A percentile compares a stretch with the other conserved stretches of the same genome.
Evolutionary conservation across 169 alveolate species (phyloP).

Genomic region (Eimeria maxima): DNA sequence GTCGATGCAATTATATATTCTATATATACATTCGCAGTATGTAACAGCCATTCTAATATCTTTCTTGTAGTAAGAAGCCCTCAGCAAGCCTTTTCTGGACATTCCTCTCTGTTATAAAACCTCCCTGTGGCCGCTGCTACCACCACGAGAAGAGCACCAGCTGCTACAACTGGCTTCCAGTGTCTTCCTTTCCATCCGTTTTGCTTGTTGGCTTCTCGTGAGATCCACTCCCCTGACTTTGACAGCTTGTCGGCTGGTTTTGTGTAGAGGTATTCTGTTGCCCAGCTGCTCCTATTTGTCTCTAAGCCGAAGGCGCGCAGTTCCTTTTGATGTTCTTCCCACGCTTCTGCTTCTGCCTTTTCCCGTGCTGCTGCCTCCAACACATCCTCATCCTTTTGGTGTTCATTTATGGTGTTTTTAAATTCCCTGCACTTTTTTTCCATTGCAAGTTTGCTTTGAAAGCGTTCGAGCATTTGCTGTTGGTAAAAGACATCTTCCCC

Average conservation of each 20-base stretch:
- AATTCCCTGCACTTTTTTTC: not conserved
- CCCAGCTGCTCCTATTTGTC: not conserved
- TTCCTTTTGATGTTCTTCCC: not conserved
- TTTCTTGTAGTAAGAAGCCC: no score
- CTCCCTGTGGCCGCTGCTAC: not conserved
- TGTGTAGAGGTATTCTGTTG: not conserved
- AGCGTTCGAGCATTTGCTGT: not conserved
- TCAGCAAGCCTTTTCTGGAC: not conserved
- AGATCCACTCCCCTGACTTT: not conserved
- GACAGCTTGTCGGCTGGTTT: not conserved
- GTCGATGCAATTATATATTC: no score
- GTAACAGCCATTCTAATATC: no score
- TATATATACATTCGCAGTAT: no score
- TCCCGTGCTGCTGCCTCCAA: not conserved
- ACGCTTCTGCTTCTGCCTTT: slow-evolving; percentile 3
- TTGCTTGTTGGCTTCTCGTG: not conserved
- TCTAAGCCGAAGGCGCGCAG: not conserved
- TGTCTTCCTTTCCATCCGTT: not conserved
- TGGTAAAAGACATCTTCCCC: not conserved
- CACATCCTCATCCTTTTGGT: not conserved
- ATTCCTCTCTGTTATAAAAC: not conserved
- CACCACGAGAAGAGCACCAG: not conserved
- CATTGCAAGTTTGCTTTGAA: not conserved
- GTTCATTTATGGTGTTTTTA: not conserved
- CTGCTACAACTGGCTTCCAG: not conserved